Base-by-base conservation (phyloP, 1,139 yeast species). In the Debaryomycetaceae sp. region DNA sequence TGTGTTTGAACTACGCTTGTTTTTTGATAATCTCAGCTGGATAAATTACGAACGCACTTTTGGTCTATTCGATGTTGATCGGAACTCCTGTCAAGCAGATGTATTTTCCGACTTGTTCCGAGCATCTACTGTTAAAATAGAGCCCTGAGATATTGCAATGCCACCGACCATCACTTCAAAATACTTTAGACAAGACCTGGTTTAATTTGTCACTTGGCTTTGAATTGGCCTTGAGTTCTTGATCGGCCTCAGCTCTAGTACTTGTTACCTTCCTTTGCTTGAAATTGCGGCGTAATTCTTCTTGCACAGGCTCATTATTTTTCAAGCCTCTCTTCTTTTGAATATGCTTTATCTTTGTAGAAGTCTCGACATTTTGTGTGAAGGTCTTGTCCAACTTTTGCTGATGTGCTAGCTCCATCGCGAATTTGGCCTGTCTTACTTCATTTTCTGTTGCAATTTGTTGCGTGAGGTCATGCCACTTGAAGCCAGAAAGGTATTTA, bases 391-490 rank as follows among this genome's bases (percentile, higher is more conserved):
- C 87, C 53, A 87, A 68, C 44, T 82, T 79, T 36, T 77, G 80
- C 30, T 93, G 95, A 51, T 83, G 95, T 2, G 93, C 73, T 26
- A 90, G 71, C 52, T 92, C 97, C 38, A 92, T 70, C 32, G 87
- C 77, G 46, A 90, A 62, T 55, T 83, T 85, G 32, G 90, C 76
- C 47, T 85, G 94, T 55, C 95, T 74, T 25, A 80, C 68, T 51
- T 87, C 96, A 40, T 81, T 79, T 54, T 90, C 98, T 45, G 73
- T 74, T 4, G 95, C 87, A 40, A 90, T 82, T 49, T 90, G 96
- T 49, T 82, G 95, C 2, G 97, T 86, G 47, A 90, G 64, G 45
- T 92, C 94, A 35, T 78, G 67, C 99, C 99, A 90, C 48, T 92
- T 90, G 66, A 87, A 92, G 4, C 90, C 86, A 11, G 86, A 78